A percentile compares a stretch with the other conserved stretches of the same genome.
Conservation (phyloP, 139 green algal genomes). For the Pseudopediastrum boryanum region DNA sequence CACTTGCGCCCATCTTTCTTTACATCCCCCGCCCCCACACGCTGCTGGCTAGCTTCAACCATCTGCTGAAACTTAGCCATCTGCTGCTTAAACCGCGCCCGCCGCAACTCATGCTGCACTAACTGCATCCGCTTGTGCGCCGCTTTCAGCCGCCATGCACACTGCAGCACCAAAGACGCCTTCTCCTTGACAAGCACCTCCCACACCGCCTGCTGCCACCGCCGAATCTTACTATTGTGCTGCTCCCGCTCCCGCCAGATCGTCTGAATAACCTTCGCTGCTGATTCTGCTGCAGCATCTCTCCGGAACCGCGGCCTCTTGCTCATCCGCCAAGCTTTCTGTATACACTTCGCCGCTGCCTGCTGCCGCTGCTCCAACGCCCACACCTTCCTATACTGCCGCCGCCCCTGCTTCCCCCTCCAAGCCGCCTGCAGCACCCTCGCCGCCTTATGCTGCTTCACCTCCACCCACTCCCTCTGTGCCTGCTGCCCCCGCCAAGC, state of each 20-base stretch:
- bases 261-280: conserved; percentile 10
- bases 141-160: background rate
- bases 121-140: conserved; percentile 2
- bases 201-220: conserved; percentile 2
- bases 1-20: background rate
- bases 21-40: background rate
- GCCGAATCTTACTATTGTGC: conserved; percentile 23
- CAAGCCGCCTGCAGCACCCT: conserved; percentile 14
- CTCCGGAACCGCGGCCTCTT: background rate
- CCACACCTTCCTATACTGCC: background rate
- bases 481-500: conserved; percentile 22
- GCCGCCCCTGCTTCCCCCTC: background rate
- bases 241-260: conserved; percentile 15
- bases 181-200: background rate
- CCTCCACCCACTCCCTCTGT: background rate
- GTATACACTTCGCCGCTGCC: background rate
- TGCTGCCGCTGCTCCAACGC: background rate
- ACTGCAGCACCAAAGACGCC: conserved; percentile 1
- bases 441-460: background rate
- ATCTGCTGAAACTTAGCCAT: conserved; percentile 27
- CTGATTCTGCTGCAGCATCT: background rate
- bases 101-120: background rate
- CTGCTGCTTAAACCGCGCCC: background rate
- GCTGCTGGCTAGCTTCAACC: conserved; percentile 9
- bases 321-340: background rate